Conservation (phyloP, 208 protist genomes). For the Herpetomonas tarakana region DNA sequence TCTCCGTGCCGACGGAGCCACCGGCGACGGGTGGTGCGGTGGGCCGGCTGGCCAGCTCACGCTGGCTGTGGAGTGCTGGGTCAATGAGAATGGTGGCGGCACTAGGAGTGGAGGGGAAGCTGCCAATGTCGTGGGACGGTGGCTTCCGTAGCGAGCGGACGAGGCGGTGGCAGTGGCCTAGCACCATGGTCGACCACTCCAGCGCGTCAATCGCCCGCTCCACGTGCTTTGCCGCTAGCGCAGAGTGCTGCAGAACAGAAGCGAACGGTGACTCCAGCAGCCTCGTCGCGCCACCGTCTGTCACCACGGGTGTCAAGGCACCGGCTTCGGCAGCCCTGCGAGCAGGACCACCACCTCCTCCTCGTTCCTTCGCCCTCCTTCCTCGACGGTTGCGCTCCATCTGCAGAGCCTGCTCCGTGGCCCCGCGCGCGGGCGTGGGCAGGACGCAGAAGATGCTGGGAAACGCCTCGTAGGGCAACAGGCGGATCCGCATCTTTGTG, state of each 20-base stretch:
- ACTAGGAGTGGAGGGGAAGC: background rate
- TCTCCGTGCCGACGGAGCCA: background rate
- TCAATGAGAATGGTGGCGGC: background rate
- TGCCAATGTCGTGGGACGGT: background rate
- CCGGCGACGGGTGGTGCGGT: background rate
- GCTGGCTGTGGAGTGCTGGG: background rate
- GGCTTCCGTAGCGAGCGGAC: conserved; percentile 20
- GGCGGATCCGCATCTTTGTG: conserved; percentile 54
- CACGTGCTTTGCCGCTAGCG: conserved; percentile 43
- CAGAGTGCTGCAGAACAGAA: conserved; percentile 36
- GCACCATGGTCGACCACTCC: conserved; percentile 49
- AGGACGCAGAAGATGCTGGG: conserved; percentile 50
- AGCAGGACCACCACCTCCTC: too few relatives aligned
- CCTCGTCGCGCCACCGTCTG: background rate
- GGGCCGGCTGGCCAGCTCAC: background rate
- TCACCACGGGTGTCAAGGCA: background rate
- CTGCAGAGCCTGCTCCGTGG: conserved; percentile 36
- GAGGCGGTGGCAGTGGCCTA: conserved; percentile 33
- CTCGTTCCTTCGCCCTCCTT: too few relatives aligned
- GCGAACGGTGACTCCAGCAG: conserved; percentile 45
- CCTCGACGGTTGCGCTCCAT: conserved; percentile 24
- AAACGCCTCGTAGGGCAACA: conserved; percentile 81
- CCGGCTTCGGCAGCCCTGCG: too few relatives aligned
- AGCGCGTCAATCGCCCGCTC: conserved; percentile 53
- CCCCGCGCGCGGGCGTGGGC: conserved; percentile 40